Conservation (phyloP, 2,329 filamentous ascomycete species). For the Tolypocladium amazonense region DNA sequence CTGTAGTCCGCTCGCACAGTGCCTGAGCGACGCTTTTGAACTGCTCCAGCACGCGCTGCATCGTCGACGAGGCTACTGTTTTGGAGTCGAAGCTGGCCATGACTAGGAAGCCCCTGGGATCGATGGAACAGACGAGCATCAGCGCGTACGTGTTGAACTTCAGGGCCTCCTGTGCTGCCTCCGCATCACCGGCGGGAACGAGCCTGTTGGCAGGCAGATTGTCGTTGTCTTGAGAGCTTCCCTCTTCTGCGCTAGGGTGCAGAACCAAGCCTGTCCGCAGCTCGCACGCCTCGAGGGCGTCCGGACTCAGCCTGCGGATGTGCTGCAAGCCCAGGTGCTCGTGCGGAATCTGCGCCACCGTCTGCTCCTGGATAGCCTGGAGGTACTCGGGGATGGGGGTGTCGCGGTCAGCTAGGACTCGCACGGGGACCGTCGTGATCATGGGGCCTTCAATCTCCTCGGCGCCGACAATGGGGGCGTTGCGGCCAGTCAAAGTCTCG, state of each 20-base stretch:
- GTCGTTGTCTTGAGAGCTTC: slow-evolving; percentile 9
- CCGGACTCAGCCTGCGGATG: slow-evolving; percentile 44
- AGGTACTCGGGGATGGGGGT: slow-evolving; percentile 38
- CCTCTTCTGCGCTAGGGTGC: slow-evolving; percentile 30
- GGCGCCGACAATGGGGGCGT: slow-evolving; percentile 33
- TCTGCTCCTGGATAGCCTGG: slow-evolving; percentile 43
- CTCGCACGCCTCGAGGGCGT: slow-evolving; percentile 44
- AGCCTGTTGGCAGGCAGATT: slow-evolving; percentile 37
- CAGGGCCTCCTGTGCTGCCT: slow-evolving; percentile 49
- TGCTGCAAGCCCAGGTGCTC: slow-evolving; percentile 53
- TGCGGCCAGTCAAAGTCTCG: slow-evolving; percentile 48
- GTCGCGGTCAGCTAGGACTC: slow-evolving; percentile 11
- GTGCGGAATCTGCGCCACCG: slow-evolving; percentile 47
- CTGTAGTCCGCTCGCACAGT: slow-evolving; percentile 29
- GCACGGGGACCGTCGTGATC: slow-evolving; percentile 49
- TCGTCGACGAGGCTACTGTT: slow-evolving; percentile 38
- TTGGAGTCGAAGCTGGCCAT: slow-evolving; percentile 57
- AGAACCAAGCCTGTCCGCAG: slow-evolving; percentile 44
- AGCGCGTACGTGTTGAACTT: slow-evolving; percentile 50
- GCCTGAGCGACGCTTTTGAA: slow-evolving; percentile 39
- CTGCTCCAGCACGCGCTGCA: slow-evolving; percentile 41
- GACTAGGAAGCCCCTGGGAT: slow-evolving; percentile 42
- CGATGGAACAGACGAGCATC: slow-evolving; percentile 54
- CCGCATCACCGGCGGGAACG: slow-evolving; percentile 42
- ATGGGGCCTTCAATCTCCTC: slow-evolving; percentile 50